A percentile compares a stretch with the other conserved stretches of the same genome.
Evolutionary conservation across 2,329 filamentous ascomycete species (phyloP).

Genomic region (Aspergillus melleus): DNA sequence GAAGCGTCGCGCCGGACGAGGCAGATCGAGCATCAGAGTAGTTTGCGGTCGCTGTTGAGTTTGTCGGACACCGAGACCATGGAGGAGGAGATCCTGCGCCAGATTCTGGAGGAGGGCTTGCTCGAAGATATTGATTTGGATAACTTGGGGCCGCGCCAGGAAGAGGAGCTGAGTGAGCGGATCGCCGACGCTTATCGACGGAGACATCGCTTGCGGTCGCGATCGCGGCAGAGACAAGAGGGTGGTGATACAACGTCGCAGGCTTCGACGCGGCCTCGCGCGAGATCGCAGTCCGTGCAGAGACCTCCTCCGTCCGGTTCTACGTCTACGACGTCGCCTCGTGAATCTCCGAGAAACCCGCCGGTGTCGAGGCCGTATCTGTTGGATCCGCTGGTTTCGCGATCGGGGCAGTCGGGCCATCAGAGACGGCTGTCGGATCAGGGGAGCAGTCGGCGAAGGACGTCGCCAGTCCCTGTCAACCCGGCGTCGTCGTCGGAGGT

Average conservation of each 20-base stretch:
- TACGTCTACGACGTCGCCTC: constrained; percentile 5
- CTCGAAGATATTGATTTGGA: constrained; percentile 86
- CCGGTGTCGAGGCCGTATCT: constrained; percentile 35
- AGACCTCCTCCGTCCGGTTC: constrained; percentile 18
- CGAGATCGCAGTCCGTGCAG: constrained; percentile 33
- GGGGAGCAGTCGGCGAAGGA: constrained; percentile 29
- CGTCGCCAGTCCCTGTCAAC: constrained; percentile 34
- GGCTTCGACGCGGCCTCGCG: constrained; percentile 28
- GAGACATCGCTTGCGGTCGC: constrained; percentile 58
- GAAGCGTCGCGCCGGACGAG: constrained; percentile 44
- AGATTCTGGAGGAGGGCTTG: constrained; percentile 84
- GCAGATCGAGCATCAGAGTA: constrained; percentile 85
- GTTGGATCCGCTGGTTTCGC: constrained; percentile 29
- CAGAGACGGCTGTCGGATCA: constrained; percentile 40
- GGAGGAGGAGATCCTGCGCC: constrained; percentile 82
- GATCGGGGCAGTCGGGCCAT: constrained; percentile 25
- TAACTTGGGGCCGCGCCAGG: constrained; percentile 77
- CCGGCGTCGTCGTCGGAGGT: constrained; percentile 38
- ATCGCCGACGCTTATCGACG: constrained; percentile 87
- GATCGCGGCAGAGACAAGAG: constrained; percentile 37
- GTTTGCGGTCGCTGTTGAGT: constrained; percentile 79
- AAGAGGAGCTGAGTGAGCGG: constrained; percentile 85
- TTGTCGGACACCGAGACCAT: constrained; percentile 74
- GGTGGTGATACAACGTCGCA: constrained; percentile 23
- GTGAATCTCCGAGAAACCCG: constrained; percentile 24